A percentile compares a stretch with the other conserved stretches of the same genome.
These are phyloP conservation scores for Schoenoplectus tabernaemontani DNA, from an alignment of 202 grass and related monocot genomes.

Conservation along the genomic window DNA sequence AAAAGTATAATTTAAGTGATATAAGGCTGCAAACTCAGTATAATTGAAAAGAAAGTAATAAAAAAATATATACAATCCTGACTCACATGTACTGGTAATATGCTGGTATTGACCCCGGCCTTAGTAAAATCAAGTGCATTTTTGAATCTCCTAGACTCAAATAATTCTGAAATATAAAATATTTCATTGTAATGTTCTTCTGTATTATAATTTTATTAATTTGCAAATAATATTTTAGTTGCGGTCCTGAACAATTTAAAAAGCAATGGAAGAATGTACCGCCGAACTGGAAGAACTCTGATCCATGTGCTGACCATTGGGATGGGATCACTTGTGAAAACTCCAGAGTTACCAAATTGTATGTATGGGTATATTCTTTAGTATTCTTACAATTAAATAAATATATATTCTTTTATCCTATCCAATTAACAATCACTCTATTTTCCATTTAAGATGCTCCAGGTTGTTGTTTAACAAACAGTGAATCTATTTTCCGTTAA, in stretches of 20 bases:
- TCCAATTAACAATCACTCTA: background rate
- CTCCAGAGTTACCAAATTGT: constrained; percentile 53
- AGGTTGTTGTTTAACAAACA: background rate
- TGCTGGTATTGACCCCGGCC: background rate
- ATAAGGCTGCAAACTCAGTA: background rate
- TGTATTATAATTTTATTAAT: background rate
- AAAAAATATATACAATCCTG: background rate
- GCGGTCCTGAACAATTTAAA: constrained; percentile 43
- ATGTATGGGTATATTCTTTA: constrained; percentile 19
- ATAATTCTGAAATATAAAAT: background rate
- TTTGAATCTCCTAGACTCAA: background rate
- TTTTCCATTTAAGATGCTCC: background rate
- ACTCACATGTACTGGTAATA: background rate
- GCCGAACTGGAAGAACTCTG: constrained; percentile 37
- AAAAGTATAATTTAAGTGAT: background rate
- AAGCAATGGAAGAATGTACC: constrained; percentile 49
- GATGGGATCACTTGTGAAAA: constrained; percentile 41
- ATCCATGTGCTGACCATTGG: constrained; percentile 53
- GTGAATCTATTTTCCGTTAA: background rate
- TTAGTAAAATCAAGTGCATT: no score
- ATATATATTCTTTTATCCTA: background rate
- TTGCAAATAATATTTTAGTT: constrained; percentile 18
- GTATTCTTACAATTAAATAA: background rate
- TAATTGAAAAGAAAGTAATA: background rate
- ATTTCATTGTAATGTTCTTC: background rate